Conservation (phyloP, 2,329 filamentous ascomycete genomes). For the Colletotrichum sp. region DNA sequence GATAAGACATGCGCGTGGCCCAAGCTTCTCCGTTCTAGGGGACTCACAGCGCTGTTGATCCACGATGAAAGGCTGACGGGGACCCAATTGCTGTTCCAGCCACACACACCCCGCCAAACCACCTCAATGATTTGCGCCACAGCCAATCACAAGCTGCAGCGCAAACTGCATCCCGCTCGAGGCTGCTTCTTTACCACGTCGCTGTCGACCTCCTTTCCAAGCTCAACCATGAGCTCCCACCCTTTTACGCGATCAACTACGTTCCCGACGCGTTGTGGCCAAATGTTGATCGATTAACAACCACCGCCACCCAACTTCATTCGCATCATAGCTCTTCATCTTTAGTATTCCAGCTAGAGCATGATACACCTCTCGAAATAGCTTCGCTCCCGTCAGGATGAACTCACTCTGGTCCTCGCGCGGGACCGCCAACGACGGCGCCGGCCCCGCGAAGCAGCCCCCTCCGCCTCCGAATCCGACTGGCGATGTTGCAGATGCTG, state of each 20-base stretch:
- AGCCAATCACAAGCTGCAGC: constrained; percentile 16
- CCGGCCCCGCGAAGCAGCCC: constrained; percentile 20
- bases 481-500: constrained; percentile 47
- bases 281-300: neutral
- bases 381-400: constrained; percentile 37
- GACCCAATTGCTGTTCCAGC: neutral
- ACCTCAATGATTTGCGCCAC: neutral
- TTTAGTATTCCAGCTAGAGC: neutral
- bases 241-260: neutral
- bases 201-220: neutral
- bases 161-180: constrained; percentile 18
- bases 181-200: constrained; percentile 4
- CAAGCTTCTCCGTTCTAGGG: neutral
- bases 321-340: neutral
- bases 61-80: neutral
- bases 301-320: neutral
- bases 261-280: neutral
- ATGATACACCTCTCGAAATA: neutral
- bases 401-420: constrained; percentile 48
- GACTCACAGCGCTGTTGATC: neutral
- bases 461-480: constrained; percentile 29
- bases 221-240: neutral
- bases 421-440: constrained; percentile 35
- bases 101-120: constrained; percentile 13
- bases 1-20: neutral